These are phyloP conservation scores for Glycine latifolia DNA, from an alignment of 306 rosid species.

Conservation along the genomic window DNA sequence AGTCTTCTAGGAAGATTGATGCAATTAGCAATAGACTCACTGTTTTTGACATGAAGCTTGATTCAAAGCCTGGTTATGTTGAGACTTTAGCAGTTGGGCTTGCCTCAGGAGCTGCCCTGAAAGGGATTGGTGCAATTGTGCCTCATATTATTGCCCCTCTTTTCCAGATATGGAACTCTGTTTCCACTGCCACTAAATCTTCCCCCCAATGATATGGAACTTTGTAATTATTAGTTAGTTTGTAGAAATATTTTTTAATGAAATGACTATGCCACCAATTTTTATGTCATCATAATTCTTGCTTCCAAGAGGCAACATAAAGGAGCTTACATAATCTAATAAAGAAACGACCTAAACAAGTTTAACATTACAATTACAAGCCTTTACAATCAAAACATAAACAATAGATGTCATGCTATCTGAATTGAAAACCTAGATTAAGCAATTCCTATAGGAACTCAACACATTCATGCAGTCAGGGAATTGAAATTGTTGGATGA, in stretches of 20 bases:
- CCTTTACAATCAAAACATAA: neutral
- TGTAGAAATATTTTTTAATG: neutral
- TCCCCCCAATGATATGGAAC: conserved; percentile 44
- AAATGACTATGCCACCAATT: neutral
- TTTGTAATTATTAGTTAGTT: neutral
- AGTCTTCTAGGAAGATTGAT: conserved; percentile 75
- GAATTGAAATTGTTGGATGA: neutral
- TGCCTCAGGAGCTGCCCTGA: conserved; percentile 73
- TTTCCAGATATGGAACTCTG: conserved; percentile 74
- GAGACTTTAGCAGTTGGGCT: conserved; percentile 73
- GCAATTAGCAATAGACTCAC: conserved; percentile 58
- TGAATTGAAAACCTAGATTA: neutral
- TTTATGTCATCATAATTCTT: neutral
- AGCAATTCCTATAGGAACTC: neutral
- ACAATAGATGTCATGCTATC: neutral
- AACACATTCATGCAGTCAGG: neutral
- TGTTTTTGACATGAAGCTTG: conserved; percentile 76
- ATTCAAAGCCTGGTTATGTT: conserved; percentile 81
- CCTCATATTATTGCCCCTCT: conserved; percentile 71
- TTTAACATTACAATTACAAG: neutral
- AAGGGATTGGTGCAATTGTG: conserved; percentile 58
- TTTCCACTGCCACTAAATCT: conserved; percentile 49
- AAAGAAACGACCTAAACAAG: neutral
- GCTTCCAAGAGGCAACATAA: neutral
- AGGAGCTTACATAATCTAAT: neutral